Base-by-base conservation (phyloP, 371 early-diverging fungal species). In the Mucor lusitanicus region DNA sequence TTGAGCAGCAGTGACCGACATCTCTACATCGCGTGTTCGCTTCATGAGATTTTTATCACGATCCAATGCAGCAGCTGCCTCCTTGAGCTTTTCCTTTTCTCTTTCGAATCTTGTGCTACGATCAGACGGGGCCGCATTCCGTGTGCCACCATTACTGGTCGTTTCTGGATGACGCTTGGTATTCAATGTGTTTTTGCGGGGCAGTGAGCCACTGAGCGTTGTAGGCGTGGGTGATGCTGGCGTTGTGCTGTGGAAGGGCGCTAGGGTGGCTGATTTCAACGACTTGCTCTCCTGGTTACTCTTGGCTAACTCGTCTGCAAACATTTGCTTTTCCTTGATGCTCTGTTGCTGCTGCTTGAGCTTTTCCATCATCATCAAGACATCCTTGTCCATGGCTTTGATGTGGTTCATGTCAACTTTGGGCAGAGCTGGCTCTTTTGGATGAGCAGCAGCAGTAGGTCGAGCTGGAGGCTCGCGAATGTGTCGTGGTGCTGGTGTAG, bases 401-500 rank as follows among this genome's bases (percentile, higher is more conserved):
- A 59, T 46, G 8, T 39, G 27, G 28, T 59, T 56, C 21, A 59
- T 32, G 21, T 68, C 42, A n/a, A 59, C 59, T 48, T 30, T 33
- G 12, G 69, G 63, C 11, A 68, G 42, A 25, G 59, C 58, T 13
- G 32, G 33, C 32, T 58, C 39, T 63, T 17, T 48, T 23, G 9
- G 44, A 11, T 17, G n/a, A n/a, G n/a, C n/a, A n/a, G 56, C 55
- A 6, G 19, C 15, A 3, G 37, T 62, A 9, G 71, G 70, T 21
- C 60, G 59, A 40, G 59, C 25, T 23, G 74, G 74, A 15, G 69
- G 55, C 37, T 67, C 68, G 27, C 71, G 56, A 25, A 70, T 67
- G 37, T 74, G 55, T 30, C 63, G 28, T 40, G 73, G 74, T 12
- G 74, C 70, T 65, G 74, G 74, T 59, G 74, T 70, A 1, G 74